phyloP scores from a whole-genome alignment of 495 filamentous ascomycete species.

The Neurospora pannonica region DNA sequence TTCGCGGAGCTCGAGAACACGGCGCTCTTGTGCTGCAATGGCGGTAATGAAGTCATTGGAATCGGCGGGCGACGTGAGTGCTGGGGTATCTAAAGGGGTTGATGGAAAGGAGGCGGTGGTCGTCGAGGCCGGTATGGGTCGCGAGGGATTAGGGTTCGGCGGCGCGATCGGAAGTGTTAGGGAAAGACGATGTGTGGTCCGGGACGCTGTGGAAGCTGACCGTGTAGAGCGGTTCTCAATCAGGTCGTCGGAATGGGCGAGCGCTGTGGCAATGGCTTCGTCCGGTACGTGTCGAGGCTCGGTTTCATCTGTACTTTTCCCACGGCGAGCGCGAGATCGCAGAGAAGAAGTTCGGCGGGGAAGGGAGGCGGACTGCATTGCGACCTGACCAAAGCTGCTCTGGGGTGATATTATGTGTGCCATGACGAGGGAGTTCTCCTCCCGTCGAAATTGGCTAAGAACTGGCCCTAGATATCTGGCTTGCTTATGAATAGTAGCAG shows the following conservation, averaged over 20 bases:
- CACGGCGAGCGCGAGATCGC: constrained; percentile 1
- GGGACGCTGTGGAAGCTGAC: constrained; percentile 45
- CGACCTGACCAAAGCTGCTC: constrained; percentile 17
- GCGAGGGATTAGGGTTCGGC: constrained; percentile 29
- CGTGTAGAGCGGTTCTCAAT: constrained; percentile 42
- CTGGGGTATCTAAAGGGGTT: constrained; percentile 34
- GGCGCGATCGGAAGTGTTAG: constrained; percentile 63
- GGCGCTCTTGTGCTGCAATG: constrained; percentile 86
- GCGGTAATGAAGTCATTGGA: constrained; percentile 73
- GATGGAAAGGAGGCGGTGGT: constrained; percentile 33
- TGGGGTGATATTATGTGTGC: constrained; percentile 20
- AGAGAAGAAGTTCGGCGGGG: constrained; percentile 7
- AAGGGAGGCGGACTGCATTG: constrained; percentile 12
- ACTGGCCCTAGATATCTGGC: background rate
- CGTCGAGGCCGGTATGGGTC: constrained; percentile 33
- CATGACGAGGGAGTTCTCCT: constrained; percentile 10
- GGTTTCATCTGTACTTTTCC: constrained; percentile 9
- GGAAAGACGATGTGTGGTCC: constrained; percentile 67
- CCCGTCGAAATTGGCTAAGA: background rate
- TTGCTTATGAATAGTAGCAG: background rate
- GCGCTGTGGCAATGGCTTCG: constrained; percentile 14
- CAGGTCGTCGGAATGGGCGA: constrained; percentile 12
- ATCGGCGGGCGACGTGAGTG: constrained; percentile 48
- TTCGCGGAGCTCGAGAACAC: constrained; percentile 82
- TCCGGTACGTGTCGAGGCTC: constrained; percentile 13